A percentile compares a stretch with the other conserved stretches of the same genome.
Conservation (phyloP, 495 filamentous ascomycete species). For the Aspergillus campestris region DNA sequence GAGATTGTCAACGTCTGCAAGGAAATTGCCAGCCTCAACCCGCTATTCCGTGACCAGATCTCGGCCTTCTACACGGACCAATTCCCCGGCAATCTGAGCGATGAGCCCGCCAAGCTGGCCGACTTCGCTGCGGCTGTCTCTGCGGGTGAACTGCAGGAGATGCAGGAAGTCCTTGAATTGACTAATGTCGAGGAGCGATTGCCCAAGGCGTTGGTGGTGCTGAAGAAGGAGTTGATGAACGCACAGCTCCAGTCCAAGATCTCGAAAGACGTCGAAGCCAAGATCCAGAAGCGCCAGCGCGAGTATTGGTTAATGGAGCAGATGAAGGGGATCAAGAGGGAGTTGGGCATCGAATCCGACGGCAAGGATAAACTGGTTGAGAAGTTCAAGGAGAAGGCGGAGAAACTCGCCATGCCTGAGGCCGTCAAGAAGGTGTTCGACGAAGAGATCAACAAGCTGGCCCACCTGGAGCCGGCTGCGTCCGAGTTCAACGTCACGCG, state of each 20-base stretch:
- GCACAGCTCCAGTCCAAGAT: constrained; percentile 96
- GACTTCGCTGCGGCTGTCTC: constrained; percentile 97
- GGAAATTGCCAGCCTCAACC: constrained; percentile 87
- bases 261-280: constrained; percentile 92
- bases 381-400: constrained; percentile 91
- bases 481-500: constrained; percentile 99
- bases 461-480: constrained; percentile 86
- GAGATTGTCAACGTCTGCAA: constrained; percentile 99
- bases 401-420: constrained; percentile 93
- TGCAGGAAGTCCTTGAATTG: constrained; percentile 87
- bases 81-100: constrained; percentile 85
- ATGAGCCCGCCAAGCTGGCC: constrained; percentile 88
- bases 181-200: constrained; percentile 85
- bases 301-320: constrained; percentile 99
- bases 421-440: constrained; percentile 95
- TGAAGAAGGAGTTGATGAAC: constrained; percentile 98
- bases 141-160: constrained; percentile 77
- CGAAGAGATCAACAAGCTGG: constrained; percentile 94
- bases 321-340: constrained; percentile 96
- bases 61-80: constrained; percentile 94
- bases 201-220: constrained; percentile 77
- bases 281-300: constrained; percentile 94
- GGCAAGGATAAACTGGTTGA: constrained; percentile 97
- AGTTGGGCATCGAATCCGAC: constrained; percentile 93
- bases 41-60: constrained; percentile 95